These are phyloP conservation scores for Exophiala dermatitidis DNA, from an alignment of 2,329 filamentous ascomycete species.

Conservation along the genomic window DNA sequence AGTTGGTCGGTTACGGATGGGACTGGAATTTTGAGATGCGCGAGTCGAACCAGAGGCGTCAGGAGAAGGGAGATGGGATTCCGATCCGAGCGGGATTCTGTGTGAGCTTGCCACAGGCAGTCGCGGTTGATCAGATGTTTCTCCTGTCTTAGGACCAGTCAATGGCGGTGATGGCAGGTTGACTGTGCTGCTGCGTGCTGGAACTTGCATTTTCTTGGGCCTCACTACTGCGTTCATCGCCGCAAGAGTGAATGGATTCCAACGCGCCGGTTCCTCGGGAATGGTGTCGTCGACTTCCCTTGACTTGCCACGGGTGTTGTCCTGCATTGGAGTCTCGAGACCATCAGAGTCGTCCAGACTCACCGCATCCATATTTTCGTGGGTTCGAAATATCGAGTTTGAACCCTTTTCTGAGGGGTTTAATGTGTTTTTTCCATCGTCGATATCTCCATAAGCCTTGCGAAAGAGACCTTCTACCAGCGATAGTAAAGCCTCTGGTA, in stretches of 20 bases:
- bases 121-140: background rate
- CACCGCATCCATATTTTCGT: slow-evolving; percentile 1
- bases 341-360: slow-evolving; percentile 4
- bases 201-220: slow-evolving; percentile 14
- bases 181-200: background rate
- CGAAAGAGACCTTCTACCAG: slow-evolving; percentile 42
- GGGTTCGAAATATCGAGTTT: background rate
- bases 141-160: background rate
- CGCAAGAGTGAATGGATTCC: slow-evolving; percentile 35
- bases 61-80: slow-evolving; percentile 10
- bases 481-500: slow-evolving; percentile 39
- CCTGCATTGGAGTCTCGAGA: background rate
- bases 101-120: background rate
- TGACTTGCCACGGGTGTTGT: background rate
- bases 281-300: background rate
- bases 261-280: background rate
- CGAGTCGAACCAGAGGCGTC: background rate
- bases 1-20: slow-evolving; percentile 11
- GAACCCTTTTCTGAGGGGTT: background rate
- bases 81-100: background rate
- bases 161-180: too few species aligned
- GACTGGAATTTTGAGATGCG: slow-evolving; percentile 19
- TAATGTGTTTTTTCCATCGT: background rate
- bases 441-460: slow-evolving; percentile 28
- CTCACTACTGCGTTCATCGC: slow-evolving; percentile 28